These are phyloP conservation scores for Stachybotrys chlorohalonatus DNA, from an alignment of 2,329 filamentous ascomycete genomes.

Conservation along the genomic window DNA sequence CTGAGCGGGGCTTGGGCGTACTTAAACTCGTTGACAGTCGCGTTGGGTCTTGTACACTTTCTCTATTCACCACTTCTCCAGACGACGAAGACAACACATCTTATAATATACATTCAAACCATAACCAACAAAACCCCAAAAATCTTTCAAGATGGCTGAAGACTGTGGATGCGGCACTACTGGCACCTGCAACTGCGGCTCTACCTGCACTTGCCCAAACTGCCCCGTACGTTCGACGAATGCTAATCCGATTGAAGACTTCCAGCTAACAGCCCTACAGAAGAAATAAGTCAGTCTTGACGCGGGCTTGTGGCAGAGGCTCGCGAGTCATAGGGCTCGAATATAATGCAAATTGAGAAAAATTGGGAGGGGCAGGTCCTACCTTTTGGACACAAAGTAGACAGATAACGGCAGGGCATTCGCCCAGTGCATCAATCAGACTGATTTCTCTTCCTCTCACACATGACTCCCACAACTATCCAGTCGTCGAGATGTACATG, in stretches of 20 bases:
- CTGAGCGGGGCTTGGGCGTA: background rate
- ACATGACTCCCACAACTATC: background rate
- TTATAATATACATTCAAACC: background rate
- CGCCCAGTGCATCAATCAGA: background rate
- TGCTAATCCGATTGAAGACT: background rate
- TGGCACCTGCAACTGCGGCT: conserved; percentile 32
- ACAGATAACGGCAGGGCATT: background rate
- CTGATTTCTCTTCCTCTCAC: background rate
- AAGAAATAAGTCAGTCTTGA: background rate
- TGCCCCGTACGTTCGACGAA: conserved; percentile 28
- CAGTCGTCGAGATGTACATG: background rate
- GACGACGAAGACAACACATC: background rate
- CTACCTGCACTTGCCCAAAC: conserved; percentile 29
- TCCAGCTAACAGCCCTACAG: background rate
- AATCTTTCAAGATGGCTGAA: background rate
- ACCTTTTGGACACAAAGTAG: background rate
- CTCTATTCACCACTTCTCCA: no score
- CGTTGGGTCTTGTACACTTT: no score
- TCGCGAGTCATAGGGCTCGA: no score
- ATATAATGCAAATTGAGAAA: no score
- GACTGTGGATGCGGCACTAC: background rate
- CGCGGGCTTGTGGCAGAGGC: no score
- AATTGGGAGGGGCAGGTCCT: background rate
- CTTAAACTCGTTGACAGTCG: background rate
- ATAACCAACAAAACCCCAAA: background rate